Evolutionary conservation across 257 asterid species (phyloP).

Genomic region (Gynochthodes officinalis): DNA sequence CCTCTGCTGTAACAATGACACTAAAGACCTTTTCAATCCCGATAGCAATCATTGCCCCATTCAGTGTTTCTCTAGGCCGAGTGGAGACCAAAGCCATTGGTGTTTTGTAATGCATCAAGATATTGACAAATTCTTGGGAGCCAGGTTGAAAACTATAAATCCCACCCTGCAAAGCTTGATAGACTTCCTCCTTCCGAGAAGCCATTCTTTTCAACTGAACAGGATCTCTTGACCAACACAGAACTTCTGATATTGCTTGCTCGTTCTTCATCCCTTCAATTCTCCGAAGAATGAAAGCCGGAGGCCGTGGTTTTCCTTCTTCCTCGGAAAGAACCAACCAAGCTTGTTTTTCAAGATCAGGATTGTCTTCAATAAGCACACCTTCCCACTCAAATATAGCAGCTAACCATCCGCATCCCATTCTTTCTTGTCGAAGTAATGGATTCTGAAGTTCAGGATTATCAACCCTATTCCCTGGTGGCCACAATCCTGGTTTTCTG

Average conservation of each 20-base stretch:
- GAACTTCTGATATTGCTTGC: constrained; percentile 93
- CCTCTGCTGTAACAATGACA: constrained; percentile 82
- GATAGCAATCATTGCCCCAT: constrained; percentile 54
- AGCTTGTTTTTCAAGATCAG: constrained; percentile 83
- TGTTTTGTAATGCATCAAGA: constrained; percentile 66
- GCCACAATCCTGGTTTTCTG: constrained; percentile 63
- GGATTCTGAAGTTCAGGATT: constrained; percentile 80
- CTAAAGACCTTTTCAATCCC: constrained; percentile 70
- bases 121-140: constrained; percentile 66
- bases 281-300: constrained; percentile 66
- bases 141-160: constrained; percentile 72
- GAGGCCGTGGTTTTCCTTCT: constrained; percentile 83
- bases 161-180: constrained; percentile 79
- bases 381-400: constrained; percentile 98
- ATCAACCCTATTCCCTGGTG: constrained; percentile 83
- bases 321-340: constrained; percentile 81
- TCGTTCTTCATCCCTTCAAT: constrained; percentile 95
- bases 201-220: constrained; percentile 60
- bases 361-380: constrained; percentile 76
- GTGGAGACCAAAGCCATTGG: constrained; percentile 96
- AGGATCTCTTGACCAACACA: constrained; percentile 94
- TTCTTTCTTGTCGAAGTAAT: constrained; percentile 80
- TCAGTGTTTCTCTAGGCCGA: constrained; percentile 65
- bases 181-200: constrained; percentile 71
- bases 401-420: constrained; percentile 97